Conservation (phyloP, 306 rosid genomes). For the Corylus avellana region DNA sequence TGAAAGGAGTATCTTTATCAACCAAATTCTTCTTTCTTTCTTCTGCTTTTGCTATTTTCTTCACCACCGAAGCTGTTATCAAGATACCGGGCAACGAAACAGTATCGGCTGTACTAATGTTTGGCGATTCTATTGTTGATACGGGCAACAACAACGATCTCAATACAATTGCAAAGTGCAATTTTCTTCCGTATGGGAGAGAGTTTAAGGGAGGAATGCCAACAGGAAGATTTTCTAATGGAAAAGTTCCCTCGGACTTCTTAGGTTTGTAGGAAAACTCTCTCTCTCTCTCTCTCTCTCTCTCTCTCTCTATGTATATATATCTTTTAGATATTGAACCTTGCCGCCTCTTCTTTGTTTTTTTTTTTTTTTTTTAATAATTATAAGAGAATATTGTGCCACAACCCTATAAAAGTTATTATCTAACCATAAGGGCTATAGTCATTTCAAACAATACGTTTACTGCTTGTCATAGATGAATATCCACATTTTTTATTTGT, state of each 20-base stretch:
- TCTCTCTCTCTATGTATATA: too few species aligned
- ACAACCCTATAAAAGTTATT: too few species aligned
- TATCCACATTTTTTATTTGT: too few species aligned
- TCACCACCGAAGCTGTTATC: neutral
- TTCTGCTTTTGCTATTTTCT: neutral
- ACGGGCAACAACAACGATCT: constrained; percentile 44
- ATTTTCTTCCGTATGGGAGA: constrained; percentile 44
- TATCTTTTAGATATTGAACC: too few species aligned
- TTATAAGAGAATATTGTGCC: too few species aligned
- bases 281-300: neutral
- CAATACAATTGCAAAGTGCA: neutral
- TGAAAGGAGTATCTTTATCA: neutral
- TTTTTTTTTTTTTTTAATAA: too few species aligned
- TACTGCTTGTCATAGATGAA: too few species aligned
- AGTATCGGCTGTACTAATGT: constrained; percentile 25
- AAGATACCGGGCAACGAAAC: constrained; percentile 13
- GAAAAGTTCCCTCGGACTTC: constrained; percentile 38
- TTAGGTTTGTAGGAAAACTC: constrained; percentile 13
- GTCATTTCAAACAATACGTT: too few species aligned
- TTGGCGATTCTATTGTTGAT: constrained; percentile 46
- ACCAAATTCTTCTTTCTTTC: neutral
- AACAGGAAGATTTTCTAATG: constrained; percentile 53
- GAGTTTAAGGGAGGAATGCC: constrained; percentile 31
- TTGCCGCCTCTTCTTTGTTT: too few species aligned
- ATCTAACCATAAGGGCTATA: too few species aligned